phyloP scores from a whole-genome alignment of 768 basidiomycete species.

The Psilocybe tampanensis region DNA sequence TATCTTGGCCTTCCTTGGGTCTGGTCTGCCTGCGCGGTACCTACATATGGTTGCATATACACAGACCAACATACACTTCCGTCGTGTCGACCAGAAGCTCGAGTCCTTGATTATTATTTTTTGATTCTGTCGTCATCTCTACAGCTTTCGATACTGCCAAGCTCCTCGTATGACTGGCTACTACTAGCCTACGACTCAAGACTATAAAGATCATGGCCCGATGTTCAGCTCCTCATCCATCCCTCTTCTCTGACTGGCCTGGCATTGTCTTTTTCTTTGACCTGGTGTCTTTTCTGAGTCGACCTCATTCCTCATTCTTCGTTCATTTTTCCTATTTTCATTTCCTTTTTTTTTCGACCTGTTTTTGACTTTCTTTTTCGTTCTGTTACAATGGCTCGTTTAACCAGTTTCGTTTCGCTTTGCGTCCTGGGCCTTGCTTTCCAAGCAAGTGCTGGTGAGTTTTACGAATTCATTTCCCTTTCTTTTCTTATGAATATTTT shows the following conservation, averaged over 20 bases:
- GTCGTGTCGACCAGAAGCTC: background rate
- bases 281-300: slow-evolving; percentile 21
- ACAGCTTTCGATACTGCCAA: slow-evolving; percentile 3
- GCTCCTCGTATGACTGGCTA: background rate
- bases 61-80: too few relatives aligned
- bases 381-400: slow-evolving; percentile 20
- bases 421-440: slow-evolving; percentile 11
- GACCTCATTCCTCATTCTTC: slow-evolving; percentile 9
- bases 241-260: slow-evolving; percentile 13
- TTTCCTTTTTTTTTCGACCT: slow-evolving; percentile 7
- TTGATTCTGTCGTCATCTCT: slow-evolving; percentile 20
- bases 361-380: background rate
- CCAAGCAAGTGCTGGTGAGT: slow-evolving; percentile 11
- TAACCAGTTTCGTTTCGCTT: slow-evolving; percentile 14
- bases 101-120: background rate
- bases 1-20: background rate
- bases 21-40: background rate
- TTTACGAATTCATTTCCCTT: background rate
- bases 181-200: background rate
- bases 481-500: background rate
- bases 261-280: slow-evolving; percentile 14
- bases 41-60: too few relatives aligned
- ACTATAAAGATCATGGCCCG: background rate
- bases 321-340: slow-evolving; percentile 7
- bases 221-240: background rate